Base-by-base conservation (phyloP, 1,284 basidiomycete species). In the Ustilago tritici region DNA sequence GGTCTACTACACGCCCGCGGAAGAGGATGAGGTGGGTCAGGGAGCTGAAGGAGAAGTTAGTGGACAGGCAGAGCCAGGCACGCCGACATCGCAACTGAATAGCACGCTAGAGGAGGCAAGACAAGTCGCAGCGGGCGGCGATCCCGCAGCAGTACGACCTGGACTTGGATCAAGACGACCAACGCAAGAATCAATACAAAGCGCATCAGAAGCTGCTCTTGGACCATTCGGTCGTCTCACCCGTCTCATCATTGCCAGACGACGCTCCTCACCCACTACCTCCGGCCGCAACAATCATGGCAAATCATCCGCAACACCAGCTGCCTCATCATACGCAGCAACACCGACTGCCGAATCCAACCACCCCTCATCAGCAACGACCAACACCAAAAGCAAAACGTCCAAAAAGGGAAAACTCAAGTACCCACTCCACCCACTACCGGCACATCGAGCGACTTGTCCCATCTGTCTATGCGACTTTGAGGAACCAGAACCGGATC, bases 391-490 rank as follows among this genome's bases (percentile, higher is more conserved):
- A 11, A 19, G 38, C 15, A 43, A 61, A 1, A 35, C 36, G 12
- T 28, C 61, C 9, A 38, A 40, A 31, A 53, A 56, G 4, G 43
- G 55, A 28, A 49, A 59, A 14, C 62, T 76, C 66, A 72, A 73
- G 17, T 79, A 82, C 65, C 80, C 81, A 9, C 73, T 82, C 32
- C 70, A 81, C 32, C 65, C 78, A 2, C 65, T 83, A 6, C 79
- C 81, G 0, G 75, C 79, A 2, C 81, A 83, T 40, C 73, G 82
- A 14, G 78, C 82, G 0, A 82, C 79, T 5, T 83, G 82, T 53
- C 77, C 82, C 5, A 83, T 83, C 75, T 83, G 82, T 43, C 72
- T 83, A n/a, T 74, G 70, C 58, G 82, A 83, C 54, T 83, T 78
- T 43, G 78, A 78, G 41, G 65, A 76, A 53, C 70, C 79, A 4